Evolutionary conservation across 352 stramenopile species (phyloP), one percentile per base, ranked within the genome.

Genomic region (Phytophthora podocarpi): DNA sequence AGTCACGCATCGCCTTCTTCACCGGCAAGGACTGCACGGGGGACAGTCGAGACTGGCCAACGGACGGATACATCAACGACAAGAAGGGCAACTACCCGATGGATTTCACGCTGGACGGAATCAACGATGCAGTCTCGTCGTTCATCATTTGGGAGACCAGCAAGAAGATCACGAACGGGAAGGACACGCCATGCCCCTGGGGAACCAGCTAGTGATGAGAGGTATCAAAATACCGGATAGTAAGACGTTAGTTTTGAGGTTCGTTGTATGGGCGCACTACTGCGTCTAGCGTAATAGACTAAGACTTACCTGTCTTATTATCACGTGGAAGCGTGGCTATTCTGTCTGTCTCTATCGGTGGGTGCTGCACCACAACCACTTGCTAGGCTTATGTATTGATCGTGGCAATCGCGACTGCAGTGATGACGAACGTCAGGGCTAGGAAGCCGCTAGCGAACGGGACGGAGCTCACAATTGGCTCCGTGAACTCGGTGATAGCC

Each of bases 401-500:
- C 31, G 85, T 91, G 9, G 68, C 74, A 60, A 94, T 78, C 15
- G 82, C 85, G 6, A 91, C 74, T 3, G 67, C 79, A 48, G 79
- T 75, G 43, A 94, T 80, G 36, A 83, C 79, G 45, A 91, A 90
- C 23, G 82, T 94, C 41, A 90, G 58, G 21, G 59, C 70, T 13
- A 94, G 53, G 43, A 89, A 91, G 9, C 59, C 64, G 32, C 64
- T 76, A 7, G 85, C 79, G 30, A 91, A 92, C 16, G 58, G 55
- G 12, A 91, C 68, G 3, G 80, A 86, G 41, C 85, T 95, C 59
- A 95, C 64, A 21, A 82, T 34, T 4, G 78, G 72, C 51, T 85
- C 62, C 12, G 78, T 89, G 58, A 87, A 95, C 28, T 81, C 80
- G 43, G 85, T 94, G 65, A 91, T 81, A 4, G 78, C 76, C 15